Percentiles rank a stretch among this genome's conserved stretches.
Conservation (phyloP, 805 yeast species). For the Tetrapisispora nanseiensis region DNA sequence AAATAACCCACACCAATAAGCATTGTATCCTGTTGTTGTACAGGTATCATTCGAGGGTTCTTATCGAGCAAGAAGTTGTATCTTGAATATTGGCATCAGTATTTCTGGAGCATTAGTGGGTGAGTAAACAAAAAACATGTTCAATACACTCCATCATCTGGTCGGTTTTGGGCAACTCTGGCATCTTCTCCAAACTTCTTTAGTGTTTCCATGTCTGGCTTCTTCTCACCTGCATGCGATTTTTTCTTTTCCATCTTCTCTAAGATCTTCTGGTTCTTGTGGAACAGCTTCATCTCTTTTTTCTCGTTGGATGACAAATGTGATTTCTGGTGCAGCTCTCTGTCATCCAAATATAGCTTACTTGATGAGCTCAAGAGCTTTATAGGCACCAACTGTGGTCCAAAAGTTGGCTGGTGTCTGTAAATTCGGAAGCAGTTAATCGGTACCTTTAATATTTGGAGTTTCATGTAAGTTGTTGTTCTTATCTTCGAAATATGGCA, state of each 20-base stretch:
- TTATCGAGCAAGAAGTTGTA: too few relatives aligned
- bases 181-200: constrained; percentile 27
- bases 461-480: not conserved
- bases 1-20: too few relatives aligned
- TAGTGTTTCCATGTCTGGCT: constrained; percentile 17
- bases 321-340: constrained; percentile 6
- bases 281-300: constrained; percentile 20
- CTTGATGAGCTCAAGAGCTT: not conserved
- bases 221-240: constrained; percentile 4
- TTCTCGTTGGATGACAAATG: constrained; percentile 14
- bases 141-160: constrained; percentile 30
- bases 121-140: not conserved
- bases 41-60: too few relatives aligned
- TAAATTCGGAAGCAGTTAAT: not conserved
- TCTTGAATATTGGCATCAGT: too few relatives aligned
- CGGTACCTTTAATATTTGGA: not conserved
- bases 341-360: not conserved
- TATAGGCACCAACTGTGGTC: not conserved
- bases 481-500: too few relatives aligned
- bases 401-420: not conserved
- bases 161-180: constrained; percentile 27
- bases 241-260: constrained; percentile 20
- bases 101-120: not conserved
- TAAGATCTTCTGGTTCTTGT: constrained; percentile 20
- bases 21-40: too few relatives aligned